Evolutionary conservation across 768 basidiomycete genomes (phyloP).

Genomic region (Agrocybe pediades): DNA sequence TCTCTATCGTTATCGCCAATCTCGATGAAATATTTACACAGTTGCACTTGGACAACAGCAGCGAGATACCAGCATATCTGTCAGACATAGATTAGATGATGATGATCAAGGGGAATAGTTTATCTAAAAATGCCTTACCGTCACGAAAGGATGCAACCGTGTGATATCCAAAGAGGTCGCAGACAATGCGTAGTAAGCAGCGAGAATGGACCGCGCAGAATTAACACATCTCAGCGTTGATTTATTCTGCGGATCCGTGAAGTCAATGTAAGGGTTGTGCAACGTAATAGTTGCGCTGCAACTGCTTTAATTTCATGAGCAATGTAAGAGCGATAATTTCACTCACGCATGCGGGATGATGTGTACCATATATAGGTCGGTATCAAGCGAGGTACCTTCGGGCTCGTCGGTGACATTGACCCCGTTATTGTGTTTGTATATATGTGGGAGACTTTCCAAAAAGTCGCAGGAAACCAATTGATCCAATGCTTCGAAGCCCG

Average conservation of each 20-base stretch:
- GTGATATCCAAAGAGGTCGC: slow-evolving; percentile 82
- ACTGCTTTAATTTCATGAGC: slow-evolving; percentile 10
- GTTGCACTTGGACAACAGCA: slow-evolving; percentile 82
- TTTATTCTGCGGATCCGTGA: slow-evolving; percentile 60
- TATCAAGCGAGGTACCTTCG: slow-evolving; percentile 66
- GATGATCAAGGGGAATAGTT: slow-evolving; percentile 3
- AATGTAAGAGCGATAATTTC: slow-evolving; percentile 1
- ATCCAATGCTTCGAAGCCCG: slow-evolving; percentile 73
- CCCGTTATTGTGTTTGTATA: slow-evolving; percentile 64
- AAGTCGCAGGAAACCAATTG: slow-evolving; percentile 68
- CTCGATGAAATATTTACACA: slow-evolving; percentile 86
- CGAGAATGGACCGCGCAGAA: slow-evolving; percentile 73
- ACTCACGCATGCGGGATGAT: slow-evolving; percentile 85
- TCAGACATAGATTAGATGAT: slow-evolving; percentile 9
- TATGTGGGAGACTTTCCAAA: slow-evolving; percentile 67
- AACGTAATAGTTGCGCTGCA: slow-evolving; percentile 83
- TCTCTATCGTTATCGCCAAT: slow-evolving; percentile 74
- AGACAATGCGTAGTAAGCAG: slow-evolving; percentile 76
- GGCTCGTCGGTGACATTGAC: slow-evolving; percentile 50
- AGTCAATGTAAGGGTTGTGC: slow-evolving; percentile 83
- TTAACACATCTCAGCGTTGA: slow-evolving; percentile 77
- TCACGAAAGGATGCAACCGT: slow-evolving; percentile 79
- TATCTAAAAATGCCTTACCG: slow-evolving; percentile 49
- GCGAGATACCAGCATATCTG: slow-evolving; percentile 93
- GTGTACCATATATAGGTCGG: slow-evolving; percentile 86